Evolutionary conservation across 352 stramenopile genomes (phyloP).

Genomic region (Globisporangium radiosum): DNA sequence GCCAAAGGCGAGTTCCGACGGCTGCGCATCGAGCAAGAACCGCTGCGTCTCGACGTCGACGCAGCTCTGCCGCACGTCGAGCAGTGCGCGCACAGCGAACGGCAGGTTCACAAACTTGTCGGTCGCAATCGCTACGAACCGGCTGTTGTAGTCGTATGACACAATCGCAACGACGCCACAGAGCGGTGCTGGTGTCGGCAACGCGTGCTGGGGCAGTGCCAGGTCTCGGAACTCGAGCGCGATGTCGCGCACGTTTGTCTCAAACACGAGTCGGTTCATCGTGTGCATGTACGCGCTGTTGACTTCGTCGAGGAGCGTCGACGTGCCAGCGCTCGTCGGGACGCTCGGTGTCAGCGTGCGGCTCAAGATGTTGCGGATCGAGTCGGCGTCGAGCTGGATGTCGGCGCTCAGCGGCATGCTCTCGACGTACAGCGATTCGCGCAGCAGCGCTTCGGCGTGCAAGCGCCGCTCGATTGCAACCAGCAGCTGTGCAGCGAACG

Average conservation of each 20-base stretch:
- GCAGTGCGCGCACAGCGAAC: slow-evolving; percentile 62
- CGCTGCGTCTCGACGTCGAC: slow-evolving; percentile 50
- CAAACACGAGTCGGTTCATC: slow-evolving; percentile 92
- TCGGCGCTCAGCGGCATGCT: slow-evolving; percentile 70
- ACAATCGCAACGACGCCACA: slow-evolving; percentile 49
- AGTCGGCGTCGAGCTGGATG: slow-evolving; percentile 54
- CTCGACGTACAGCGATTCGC: slow-evolving; percentile 62
- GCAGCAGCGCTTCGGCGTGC: slow-evolving; percentile 57
- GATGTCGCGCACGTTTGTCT: slow-evolving; percentile 64
- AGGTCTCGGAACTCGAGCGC: slow-evolving; percentile 49
- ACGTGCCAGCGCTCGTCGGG: slow-evolving; percentile 44
- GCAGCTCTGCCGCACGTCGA: slow-evolving; percentile 67
- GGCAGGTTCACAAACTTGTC: slow-evolving; percentile 66
- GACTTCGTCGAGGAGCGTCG: slow-evolving; percentile 81
- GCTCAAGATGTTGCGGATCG: slow-evolving; percentile 70
- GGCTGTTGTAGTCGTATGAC: slow-evolving; percentile 64
- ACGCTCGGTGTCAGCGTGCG: slow-evolving; percentile 58
- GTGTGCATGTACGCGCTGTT: slow-evolving; percentile 89
- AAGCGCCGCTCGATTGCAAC: slow-evolving; percentile 33
- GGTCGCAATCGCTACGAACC: slow-evolving; percentile 47
- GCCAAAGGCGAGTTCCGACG: slow-evolving; percentile 58
- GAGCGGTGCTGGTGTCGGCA: slow-evolving; percentile 21
- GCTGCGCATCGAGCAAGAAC: slow-evolving; percentile 69
- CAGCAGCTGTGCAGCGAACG: slow-evolving; percentile 39
- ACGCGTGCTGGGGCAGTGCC: slow-evolving; percentile 23